A percentile compares a stretch with the other conserved stretches of the same genome.
Conservation (phyloP, 495 filamentous ascomycete species). For the Trypethelium eluteriae region DNA sequence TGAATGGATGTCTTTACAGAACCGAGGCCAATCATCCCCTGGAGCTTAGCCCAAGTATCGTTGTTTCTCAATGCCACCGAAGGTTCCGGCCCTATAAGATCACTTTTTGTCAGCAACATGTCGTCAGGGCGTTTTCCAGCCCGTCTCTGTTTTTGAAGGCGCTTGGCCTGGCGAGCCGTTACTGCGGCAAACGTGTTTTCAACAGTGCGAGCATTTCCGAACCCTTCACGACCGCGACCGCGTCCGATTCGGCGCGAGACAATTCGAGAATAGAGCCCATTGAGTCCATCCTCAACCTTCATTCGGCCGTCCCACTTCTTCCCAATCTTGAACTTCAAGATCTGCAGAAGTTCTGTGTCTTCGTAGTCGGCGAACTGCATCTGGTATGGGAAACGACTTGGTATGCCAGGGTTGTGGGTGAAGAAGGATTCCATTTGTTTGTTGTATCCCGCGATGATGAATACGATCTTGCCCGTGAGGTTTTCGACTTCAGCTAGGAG, state of each 20-base stretch:
- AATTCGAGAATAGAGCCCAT: conserved; percentile 61
- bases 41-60: conserved; percentile 52
- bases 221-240: conserved; percentile 57
- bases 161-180: conserved; percentile 48
- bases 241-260: conserved; percentile 53
- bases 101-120: conserved; percentile 29
- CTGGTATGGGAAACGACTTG: conserved; percentile 60
- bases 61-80: conserved; percentile 42
- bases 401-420: conserved; percentile 65
- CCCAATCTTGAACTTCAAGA: conserved; percentile 44
- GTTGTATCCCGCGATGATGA: conserved; percentile 71
- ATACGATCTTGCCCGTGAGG: conserved; percentile 62
- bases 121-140: conserved; percentile 27
- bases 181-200: conserved; percentile 54
- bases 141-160: conserved; percentile 43
- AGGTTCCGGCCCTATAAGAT: conserved; percentile 48
- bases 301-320: conserved; percentile 47
- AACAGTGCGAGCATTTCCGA: conserved; percentile 64
- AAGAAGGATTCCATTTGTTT: conserved; percentile 77
- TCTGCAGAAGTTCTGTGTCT: conserved; percentile 54
- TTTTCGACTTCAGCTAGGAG: conserved; percentile 72
- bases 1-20: conserved; percentile 56
- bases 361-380: conserved; percentile 64
- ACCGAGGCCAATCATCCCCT: conserved; percentile 52
- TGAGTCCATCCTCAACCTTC: conserved; percentile 51